Percentiles rank a stretch among this genome's conserved stretches.
These are phyloP conservation scores for Fonsecaea nubica DNA, from an alignment of 2,329 filamentous ascomycete species.

Conservation along the genomic window DNA sequence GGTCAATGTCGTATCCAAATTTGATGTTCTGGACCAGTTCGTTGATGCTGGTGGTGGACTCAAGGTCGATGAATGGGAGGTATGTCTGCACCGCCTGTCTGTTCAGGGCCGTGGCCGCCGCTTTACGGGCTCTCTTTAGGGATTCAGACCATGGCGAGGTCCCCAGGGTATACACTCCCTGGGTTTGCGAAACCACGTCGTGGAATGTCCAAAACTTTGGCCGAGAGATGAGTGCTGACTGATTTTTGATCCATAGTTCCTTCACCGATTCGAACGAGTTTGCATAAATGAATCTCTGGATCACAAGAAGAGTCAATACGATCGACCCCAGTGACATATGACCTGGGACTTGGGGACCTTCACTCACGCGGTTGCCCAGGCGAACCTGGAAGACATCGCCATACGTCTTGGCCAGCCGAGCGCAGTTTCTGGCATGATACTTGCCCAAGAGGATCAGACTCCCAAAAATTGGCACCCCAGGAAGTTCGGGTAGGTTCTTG, in stretches of 20 bases:
- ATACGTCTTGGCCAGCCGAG: conserved; percentile 64
- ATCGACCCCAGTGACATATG: background rate
- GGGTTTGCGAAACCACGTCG: conserved; percentile 71
- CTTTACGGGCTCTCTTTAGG: conserved; percentile 76
- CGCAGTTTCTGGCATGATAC: conserved; percentile 61
- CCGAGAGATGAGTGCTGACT: conserved; percentile 76
- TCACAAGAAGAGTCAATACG: background rate
- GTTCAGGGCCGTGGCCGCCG: conserved; percentile 78
- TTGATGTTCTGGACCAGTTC: conserved; percentile 71
- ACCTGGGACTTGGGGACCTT: background rate
- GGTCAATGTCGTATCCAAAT: conserved; percentile 71
- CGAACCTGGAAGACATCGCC: conserved; percentile 70
- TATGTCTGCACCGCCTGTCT: conserved; percentile 76
- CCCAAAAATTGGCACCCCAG: conserved; percentile 66
- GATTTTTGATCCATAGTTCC: conserved; percentile 75
- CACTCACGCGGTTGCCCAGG: conserved; percentile 68
- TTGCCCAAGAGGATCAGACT: conserved; percentile 66
- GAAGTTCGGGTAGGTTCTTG: conserved; percentile 65
- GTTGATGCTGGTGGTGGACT: conserved; percentile 73
- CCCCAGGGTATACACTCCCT: conserved; percentile 76
- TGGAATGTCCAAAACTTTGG: conserved; percentile 82
- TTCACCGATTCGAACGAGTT: conserved; percentile 77
- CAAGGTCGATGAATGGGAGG: conserved; percentile 80
- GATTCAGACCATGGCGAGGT: conserved; percentile 83
- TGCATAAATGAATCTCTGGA: conserved; percentile 72